Evolutionary conservation across 176 grass and related monocot species (phyloP).

Genomic region (Metroxylon sagu): DNA sequence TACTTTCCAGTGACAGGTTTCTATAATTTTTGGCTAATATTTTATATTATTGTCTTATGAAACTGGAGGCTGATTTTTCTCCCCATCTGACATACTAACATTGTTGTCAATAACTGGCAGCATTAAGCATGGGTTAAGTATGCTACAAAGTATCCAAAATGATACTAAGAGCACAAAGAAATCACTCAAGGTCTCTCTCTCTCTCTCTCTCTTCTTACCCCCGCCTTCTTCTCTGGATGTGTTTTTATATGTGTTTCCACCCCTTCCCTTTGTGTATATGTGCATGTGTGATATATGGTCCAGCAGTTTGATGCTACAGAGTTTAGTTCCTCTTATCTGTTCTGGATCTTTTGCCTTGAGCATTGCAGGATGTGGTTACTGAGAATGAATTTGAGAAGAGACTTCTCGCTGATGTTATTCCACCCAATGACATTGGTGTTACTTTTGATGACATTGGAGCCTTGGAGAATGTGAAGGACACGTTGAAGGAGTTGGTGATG

Average conservation of each 20-base stretch:
- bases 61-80: not conserved
- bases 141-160: conserved; percentile 91
- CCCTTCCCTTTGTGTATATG: too few species aligned
- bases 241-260: too few species aligned
- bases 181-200: conserved; percentile 68
- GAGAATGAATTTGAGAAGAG: conserved; percentile 99
- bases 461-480: conserved; percentile 95
- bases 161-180: conserved; percentile 93
- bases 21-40: not conserved
- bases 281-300: too few species aligned
- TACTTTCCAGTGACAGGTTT: conserved; percentile 60
- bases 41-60: not conserved
- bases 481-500: conserved; percentile 98
- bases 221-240: too few species aligned
- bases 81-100: conserved; percentile 5
- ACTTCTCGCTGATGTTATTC: conserved; percentile 92
- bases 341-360: not conserved
- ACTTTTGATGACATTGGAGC: conserved; percentile 98
- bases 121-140: conserved; percentile 75
- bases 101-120: conserved; percentile 30
- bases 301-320: too few species aligned
- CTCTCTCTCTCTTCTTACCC: not conserved
- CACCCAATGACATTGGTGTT: conserved; percentile 96
- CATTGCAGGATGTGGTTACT: conserved; percentile 74
- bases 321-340: not conserved